These are phyloP conservation scores for Farysia itapuensis DNA, from an alignment of 1,284 basidiomycete species.

Conservation along the genomic window DNA sequence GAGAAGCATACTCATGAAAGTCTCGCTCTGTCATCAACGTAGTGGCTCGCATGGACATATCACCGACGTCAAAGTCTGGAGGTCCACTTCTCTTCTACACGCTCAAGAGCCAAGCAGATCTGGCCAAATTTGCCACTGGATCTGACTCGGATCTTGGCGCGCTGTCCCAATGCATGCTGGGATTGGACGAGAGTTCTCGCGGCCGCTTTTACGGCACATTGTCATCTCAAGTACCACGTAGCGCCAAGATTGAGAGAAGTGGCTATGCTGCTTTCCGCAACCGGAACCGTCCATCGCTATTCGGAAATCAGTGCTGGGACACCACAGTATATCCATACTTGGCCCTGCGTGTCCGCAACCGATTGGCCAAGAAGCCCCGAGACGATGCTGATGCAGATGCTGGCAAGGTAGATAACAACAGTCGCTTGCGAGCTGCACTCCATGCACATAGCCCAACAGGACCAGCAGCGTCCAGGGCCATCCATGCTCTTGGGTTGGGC, in stretches of 20 bases:
- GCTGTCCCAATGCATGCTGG: conserved; percentile 66
- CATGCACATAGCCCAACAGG: conserved; percentile 41
- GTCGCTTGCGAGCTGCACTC: conserved; percentile 36
- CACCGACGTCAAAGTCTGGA: conserved; percentile 28
- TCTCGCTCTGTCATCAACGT: no score
- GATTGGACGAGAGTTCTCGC: conserved; percentile 32
- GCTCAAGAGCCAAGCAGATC: conserved; percentile 27
- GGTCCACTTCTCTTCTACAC: conserved; percentile 42
- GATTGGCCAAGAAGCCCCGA: conserved; percentile 24
- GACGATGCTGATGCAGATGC: conserved; percentile 4
- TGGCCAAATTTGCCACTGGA: conserved; percentile 67
- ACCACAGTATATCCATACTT: conserved; percentile 76
- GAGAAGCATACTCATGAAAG: no score
- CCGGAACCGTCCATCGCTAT: conserved; percentile 69
- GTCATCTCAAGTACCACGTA: conserved; percentile 57
- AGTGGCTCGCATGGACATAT: conserved; percentile 56
- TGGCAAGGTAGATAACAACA: conserved; percentile 1
- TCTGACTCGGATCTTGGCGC: conserved; percentile 85
- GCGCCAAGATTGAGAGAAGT: conserved; percentile 59
- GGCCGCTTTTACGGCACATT: conserved; percentile 60
- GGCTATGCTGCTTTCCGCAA: conserved; percentile 77
- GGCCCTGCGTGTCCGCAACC: conserved; percentile 70
- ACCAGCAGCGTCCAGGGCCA: conserved; percentile 37
- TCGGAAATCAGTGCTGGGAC: conserved; percentile 79
- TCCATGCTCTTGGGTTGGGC: conserved; percentile 45